These are phyloP conservation scores for Jasminum sambac DNA, from an alignment of 257 asterid genomes.

Conservation along the genomic window DNA sequence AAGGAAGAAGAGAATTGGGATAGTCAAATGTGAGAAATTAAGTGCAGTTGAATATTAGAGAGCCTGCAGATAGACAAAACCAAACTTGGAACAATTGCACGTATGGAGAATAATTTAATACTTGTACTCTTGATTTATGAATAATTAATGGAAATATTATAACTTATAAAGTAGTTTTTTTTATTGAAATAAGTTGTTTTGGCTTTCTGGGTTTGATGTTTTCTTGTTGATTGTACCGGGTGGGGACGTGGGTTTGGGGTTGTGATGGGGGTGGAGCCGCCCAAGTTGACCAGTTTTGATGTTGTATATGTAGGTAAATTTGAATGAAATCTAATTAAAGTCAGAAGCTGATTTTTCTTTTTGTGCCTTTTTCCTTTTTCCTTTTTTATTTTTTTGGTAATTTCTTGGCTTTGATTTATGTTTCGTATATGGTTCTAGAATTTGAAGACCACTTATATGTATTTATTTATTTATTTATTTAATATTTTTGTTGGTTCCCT, in stretches of 20 bases:
- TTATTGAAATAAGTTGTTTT: neutral
- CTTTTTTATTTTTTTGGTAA: neutral
- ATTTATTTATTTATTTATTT: neutral
- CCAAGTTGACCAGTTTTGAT: conserved; percentile 58
- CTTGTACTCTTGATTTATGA: neutral
- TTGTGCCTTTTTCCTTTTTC: neutral
- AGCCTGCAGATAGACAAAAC: conserved; percentile 69
- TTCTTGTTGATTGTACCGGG: neutral
- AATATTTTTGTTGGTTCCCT: too few species aligned
- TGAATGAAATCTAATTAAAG: conserved; percentile 28
- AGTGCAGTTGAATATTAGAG: conserved; percentile 43
- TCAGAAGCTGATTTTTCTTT: conserved; percentile 1
- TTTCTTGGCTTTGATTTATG: conserved; percentile 1
- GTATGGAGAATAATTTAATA: conserved; percentile 35
- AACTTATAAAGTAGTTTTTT: neutral
- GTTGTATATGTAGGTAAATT: conserved; percentile 32
- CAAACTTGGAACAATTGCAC: conserved; percentile 56
- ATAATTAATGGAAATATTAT: conserved; percentile 4
- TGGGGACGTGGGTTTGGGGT: neutral
- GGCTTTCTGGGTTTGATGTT: neutral
- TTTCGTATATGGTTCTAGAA: conserved; percentile 1
- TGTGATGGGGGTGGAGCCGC: conserved; percentile 45
- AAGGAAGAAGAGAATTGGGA: conserved; percentile 14
- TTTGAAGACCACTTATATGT: neutral
- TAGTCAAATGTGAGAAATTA: conserved; percentile 35